These are phyloP conservation scores for Vaccinium macrocarpon DNA, from an alignment of 148 eudicot genomes.

Conservation along the genomic window DNA sequence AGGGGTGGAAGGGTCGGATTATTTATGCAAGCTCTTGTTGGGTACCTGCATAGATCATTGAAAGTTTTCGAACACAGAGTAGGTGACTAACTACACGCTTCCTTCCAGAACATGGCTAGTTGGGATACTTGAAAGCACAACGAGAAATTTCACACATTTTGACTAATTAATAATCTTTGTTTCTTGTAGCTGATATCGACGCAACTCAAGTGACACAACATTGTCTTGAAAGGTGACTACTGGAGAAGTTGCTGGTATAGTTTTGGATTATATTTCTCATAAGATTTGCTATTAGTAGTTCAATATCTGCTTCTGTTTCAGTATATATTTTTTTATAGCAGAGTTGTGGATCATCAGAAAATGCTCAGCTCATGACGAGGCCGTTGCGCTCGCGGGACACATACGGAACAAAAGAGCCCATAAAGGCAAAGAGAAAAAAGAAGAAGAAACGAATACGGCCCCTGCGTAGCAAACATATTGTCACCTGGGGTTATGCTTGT, in stretches of 20 bases:
- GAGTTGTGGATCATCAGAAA: too few species aligned
- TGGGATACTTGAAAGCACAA: neutral
- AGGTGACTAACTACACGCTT: neutral
- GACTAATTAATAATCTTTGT: neutral
- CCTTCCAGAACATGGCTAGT: neutral
- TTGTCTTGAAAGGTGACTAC: neutral
- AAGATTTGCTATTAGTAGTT: neutral
- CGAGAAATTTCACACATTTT: neutral
- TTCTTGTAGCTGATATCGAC: neutral
- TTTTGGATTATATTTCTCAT: neutral
- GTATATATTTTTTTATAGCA: too few species aligned
- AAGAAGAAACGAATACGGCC: too few species aligned
- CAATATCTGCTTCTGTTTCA: neutral
- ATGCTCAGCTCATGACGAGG: too few species aligned
- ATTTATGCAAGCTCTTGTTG: constrained; percentile 21
- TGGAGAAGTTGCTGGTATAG: neutral
- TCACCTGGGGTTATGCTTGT: too few species aligned
- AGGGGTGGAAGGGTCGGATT: constrained; percentile 25
- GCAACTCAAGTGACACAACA: neutral
- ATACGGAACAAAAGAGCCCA: too few species aligned
- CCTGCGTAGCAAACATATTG: too few species aligned
- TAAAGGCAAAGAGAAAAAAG: too few species aligned
- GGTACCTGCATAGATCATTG: constrained; percentile 16
- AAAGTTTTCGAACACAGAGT: neutral
- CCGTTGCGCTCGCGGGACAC: too few species aligned